phyloP scores from a whole-genome alignment of 371 early-diverging fungal genomes.

The Funneliformis caledonium region DNA sequence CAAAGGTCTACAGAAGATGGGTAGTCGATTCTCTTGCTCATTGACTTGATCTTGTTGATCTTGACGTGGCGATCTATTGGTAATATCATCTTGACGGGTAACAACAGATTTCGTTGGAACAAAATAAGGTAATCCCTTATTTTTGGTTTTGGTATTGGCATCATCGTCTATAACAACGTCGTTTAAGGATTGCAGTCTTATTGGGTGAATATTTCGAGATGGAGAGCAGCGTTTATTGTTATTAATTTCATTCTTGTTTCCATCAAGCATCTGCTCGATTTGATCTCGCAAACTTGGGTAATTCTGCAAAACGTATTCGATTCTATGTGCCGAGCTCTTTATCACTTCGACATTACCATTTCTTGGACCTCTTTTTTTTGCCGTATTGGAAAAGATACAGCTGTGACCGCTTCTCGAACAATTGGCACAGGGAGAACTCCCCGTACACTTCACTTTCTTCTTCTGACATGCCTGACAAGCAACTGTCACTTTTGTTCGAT shows the following conservation, averaged over 20 bases:
- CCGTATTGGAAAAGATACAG: neutral
- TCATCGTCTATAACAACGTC: no score
- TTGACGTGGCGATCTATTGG: neutral
- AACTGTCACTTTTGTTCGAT: neutral
- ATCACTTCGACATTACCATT: neutral
- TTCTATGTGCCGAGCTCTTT: neutral
- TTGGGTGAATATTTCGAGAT: no score
- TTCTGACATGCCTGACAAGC: neutral
- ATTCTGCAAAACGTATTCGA: neutral
- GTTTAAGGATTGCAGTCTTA: no score
- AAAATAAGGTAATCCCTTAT: neutral
- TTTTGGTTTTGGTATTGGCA: no score
- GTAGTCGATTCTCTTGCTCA: neutral
- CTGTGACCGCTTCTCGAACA: neutral
- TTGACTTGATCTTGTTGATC: neutral
- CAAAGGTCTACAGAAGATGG: neutral
- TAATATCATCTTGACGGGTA: neutral
- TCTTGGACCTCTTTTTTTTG: neutral
- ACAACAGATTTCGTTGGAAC: neutral
- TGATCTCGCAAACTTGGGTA: neutral
- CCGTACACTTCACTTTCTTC: neutral
- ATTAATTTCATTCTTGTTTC: no score
- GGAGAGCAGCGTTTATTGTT: no score
- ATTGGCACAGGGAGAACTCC: neutral
- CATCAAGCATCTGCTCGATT: neutral